Evolutionary conservation across 2,329 filamentous ascomycete genomes (phyloP).

Genomic region (Xylariaceae sp.): DNA sequence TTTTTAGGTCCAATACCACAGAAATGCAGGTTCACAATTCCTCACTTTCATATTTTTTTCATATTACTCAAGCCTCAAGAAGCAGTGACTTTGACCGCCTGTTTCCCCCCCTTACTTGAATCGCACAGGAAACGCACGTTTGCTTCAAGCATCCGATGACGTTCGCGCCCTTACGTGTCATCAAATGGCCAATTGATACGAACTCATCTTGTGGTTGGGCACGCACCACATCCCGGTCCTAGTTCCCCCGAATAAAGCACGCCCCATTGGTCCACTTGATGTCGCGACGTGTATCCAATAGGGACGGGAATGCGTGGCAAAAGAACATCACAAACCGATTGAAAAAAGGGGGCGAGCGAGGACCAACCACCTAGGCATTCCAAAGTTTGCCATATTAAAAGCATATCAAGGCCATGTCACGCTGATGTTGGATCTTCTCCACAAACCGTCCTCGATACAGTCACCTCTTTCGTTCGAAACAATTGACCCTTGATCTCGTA

Average conservation of each 20-base stretch:
- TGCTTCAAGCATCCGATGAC: constrained; percentile 9
- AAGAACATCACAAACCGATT: constrained; percentile 12
- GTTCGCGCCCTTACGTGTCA: constrained; percentile 1
- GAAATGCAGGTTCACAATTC: constrained; percentile 11
- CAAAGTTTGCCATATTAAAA: constrained; percentile 19
- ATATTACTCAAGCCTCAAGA: constrained; percentile 5
- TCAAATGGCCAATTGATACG: constrained; percentile 3
- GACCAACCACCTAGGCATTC: background rate
- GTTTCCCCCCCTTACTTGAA: constrained; percentile 14
- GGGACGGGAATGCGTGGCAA: constrained; percentile 19
- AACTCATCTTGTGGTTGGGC: constrained; percentile 11
- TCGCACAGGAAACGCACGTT: constrained; percentile 19
- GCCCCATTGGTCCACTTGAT: constrained; percentile 23
- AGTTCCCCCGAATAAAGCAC: constrained; percentile 2
- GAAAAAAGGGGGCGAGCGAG: background rate
- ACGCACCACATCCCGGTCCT: constrained; percentile 7
- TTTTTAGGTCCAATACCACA: constrained; percentile 3
- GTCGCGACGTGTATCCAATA: constrained; percentile 14
- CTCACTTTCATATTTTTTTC: constrained; percentile 15
- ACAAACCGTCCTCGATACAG: constrained; percentile 7
- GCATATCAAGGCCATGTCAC: background rate
- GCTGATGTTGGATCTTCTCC: constrained; percentile 1
- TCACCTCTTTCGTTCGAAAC: background rate
- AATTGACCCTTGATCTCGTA: constrained; percentile 3
- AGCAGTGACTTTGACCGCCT: constrained; percentile 22